Evolutionary conservation across 2,329 filamentous ascomycete species (phyloP).

Genomic region (Waltergamsia citrina): DNA sequence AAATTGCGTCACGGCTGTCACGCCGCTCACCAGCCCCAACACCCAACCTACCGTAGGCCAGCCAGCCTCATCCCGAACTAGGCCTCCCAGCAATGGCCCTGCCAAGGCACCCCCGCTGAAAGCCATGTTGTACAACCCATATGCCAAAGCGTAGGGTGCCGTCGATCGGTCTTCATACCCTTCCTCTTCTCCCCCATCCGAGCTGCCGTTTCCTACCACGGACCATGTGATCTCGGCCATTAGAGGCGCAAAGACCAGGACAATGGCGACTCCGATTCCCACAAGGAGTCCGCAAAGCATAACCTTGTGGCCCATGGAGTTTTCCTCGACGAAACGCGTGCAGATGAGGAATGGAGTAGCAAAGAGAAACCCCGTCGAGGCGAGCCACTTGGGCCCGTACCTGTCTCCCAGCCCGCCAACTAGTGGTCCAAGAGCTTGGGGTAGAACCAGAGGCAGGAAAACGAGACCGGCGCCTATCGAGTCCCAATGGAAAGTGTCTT

Average conservation of each 20-base stretch:
- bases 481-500: constrained; percentile 19
- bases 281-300: constrained; percentile 20
- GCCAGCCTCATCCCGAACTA: constrained; percentile 20
- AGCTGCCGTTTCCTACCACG: constrained; percentile 7
- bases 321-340: constrained; percentile 19
- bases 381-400: constrained; percentile 23
- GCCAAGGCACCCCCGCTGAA: constrained; percentile 20
- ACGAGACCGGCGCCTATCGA: constrained; percentile 21
- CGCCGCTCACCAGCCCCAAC: constrained; percentile 15
- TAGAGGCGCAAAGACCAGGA: constrained; percentile 21
- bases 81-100: constrained; percentile 22
- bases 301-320: constrained; percentile 17
- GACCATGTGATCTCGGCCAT: constrained; percentile 26
- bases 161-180: constrained; percentile 10
- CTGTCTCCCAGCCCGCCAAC: constrained; percentile 19
- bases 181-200: constrained; percentile 6
- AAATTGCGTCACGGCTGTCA: constrained; percentile 15
- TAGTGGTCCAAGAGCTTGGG: constrained; percentile 18
- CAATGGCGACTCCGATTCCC: constrained; percentile 17
- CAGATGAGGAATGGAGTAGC: constrained; percentile 22
- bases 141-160: constrained; percentile 21
- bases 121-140: constrained; percentile 24
- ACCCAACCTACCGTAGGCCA: constrained; percentile 22
- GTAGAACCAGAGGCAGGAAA: constrained; percentile 21
- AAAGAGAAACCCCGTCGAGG: constrained; percentile 20